These are phyloP conservation scores for Lactarius trivialis DNA, from an alignment of 768 basidiomycete genomes.

Conservation along the genomic window DNA sequence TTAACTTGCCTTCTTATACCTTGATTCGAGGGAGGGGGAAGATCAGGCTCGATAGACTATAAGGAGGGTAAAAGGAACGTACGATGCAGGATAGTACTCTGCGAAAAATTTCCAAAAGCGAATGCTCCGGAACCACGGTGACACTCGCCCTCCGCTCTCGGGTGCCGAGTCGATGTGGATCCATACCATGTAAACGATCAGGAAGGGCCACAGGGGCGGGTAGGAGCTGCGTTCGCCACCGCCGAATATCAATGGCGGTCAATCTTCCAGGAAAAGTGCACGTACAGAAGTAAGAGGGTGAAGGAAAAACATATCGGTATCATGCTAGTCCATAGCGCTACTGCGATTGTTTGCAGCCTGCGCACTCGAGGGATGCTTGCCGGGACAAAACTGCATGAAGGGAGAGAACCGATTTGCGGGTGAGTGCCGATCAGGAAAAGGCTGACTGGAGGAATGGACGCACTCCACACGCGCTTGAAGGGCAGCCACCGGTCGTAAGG, in stretches of 20 bases:
- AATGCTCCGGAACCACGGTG: conserved; percentile 63
- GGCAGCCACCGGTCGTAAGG: conserved; percentile 54
- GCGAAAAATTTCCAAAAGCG: conserved; percentile 87
- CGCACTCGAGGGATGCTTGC: conserved; percentile 80
- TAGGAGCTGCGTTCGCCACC: conserved; percentile 53
- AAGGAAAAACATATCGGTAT: conserved; percentile 58
- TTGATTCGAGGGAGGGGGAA: background rate
- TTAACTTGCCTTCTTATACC: conserved; percentile 38
- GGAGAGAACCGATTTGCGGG: background rate
- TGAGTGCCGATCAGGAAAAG: background rate
- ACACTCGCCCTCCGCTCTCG: conserved; percentile 62
- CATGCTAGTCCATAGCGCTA: conserved; percentile 82
- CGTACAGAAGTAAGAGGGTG: conserved; percentile 82
- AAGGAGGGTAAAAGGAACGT: conserved; percentile 32
- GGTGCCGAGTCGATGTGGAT: conserved; percentile 71
- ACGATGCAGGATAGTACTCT: conserved; percentile 87
- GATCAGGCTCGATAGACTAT: background rate
- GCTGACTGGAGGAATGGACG: conserved; percentile 27
- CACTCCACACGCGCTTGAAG: conserved; percentile 73
- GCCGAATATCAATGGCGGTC: background rate
- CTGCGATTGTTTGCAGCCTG: conserved; percentile 81
- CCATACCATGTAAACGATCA: conserved; percentile 78
- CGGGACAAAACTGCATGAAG: conserved; percentile 63
- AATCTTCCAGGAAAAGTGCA: conserved; percentile 14
- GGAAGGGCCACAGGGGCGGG: conserved; percentile 81